Evolutionary conservation across 2,329 filamentous ascomycete species (phyloP), one percentile per base, ranked within the genome.

Genomic region (Delphinella strobiligena): DNA sequence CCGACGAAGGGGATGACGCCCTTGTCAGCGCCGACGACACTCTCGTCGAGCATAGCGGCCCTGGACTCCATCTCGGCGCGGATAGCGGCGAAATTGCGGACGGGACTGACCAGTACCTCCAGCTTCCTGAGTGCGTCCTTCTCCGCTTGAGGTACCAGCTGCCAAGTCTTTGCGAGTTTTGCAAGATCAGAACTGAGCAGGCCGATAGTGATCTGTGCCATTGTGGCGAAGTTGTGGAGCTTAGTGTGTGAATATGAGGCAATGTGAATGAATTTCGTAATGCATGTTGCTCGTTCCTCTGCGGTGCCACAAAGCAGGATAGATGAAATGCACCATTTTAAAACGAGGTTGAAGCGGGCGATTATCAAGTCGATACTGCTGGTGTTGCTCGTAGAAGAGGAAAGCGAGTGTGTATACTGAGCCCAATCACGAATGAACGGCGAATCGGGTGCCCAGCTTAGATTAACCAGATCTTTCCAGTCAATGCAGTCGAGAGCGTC

Each of bases 1-100:
- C 75, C 84, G 35, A 91, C 81, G 54, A 91, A 89, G 0, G 84
- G 84, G 45, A 91, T 88, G 51, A 84, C 89, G 2, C 82, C 82
- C 29, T 71, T 69, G 39, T 84, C 78, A 1, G 33, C 34, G 17
- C 27, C 36, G 5, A 37, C 19, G 8, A 42, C 42, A 7, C 36
- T 36, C n/a, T 41, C 36, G 18, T 17, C 37, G 17, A 39, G 31
- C 5, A 12, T 31, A 2, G 35, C 35, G 2, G 38, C 41, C 15
- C 67, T 66, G 7, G 67, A 69, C 58, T 91, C 84, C 84, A 89
- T 91, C 60, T 89, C 84, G 1, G 77, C 72, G 31, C 84, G 74
- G 12, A 91, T 68, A 47, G 74, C 80, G 56, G 82, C 72, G 50
- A 89, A 91, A 55, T 89, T 91, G 47, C 78, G 74, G 27, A 80